Evolutionary conservation across 257 asterid species (phyloP).

Genomic region (Vinca minor): DNA sequence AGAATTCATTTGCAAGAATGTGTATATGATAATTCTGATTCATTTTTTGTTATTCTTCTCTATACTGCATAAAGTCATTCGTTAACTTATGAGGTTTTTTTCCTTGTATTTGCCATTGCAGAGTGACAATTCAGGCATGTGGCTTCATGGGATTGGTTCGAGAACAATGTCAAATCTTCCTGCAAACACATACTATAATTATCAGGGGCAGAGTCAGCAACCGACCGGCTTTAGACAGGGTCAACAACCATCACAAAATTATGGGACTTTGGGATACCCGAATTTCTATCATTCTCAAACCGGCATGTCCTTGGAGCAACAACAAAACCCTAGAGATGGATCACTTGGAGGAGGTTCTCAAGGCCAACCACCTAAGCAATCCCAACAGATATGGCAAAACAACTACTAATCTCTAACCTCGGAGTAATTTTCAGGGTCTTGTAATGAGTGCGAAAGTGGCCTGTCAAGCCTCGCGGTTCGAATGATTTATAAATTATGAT

Average conservation of each 20-base stretch:
- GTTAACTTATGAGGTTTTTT: not conserved
- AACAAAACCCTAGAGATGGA: constrained; percentile 63
- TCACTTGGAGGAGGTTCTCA: constrained; percentile 48
- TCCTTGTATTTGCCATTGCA: constrained; percentile 18
- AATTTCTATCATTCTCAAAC: constrained; percentile 69
- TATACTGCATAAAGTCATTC: too few relatives aligned
- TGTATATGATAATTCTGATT: not conserved
- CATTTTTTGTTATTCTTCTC: not conserved
- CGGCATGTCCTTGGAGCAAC: constrained; percentile 49
- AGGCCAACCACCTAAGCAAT: constrained; percentile 70
- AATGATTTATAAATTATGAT: constrained; percentile 17
- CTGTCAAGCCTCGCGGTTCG: constrained; percentile 26
- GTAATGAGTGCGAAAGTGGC: constrained; percentile 44
- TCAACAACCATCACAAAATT: constrained; percentile 75
- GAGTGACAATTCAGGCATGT: constrained; percentile 63
- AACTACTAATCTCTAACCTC: constrained; percentile 53
- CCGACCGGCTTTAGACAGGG: constrained; percentile 68
- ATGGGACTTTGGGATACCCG: constrained; percentile 60
- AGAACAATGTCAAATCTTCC: constrained; percentile 66
- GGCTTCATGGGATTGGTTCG: constrained; percentile 76
- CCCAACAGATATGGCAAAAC: constrained; percentile 81
- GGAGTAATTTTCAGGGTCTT: constrained; percentile 36
- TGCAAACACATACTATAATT: constrained; percentile 45
- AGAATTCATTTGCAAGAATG: not conserved
- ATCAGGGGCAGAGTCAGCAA: constrained; percentile 65